These are phyloP conservation scores for Candida ipomoeae DNA, from an alignment of 805 yeast species.

Conservation along the genomic window DNA sequence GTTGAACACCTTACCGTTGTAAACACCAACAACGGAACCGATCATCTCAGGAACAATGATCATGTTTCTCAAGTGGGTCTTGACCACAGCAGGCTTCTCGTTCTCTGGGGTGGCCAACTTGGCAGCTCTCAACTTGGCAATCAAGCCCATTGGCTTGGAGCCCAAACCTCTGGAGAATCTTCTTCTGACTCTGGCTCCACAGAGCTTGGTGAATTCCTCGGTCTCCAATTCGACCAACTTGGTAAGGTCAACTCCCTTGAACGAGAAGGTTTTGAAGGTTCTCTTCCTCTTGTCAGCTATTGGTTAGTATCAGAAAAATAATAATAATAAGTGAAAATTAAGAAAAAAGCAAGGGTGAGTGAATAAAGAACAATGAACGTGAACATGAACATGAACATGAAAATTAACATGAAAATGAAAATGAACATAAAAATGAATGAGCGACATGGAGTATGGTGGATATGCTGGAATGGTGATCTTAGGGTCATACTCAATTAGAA, in stretches of 20 bases:
- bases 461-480: too few relatives aligned
- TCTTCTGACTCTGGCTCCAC: slow-evolving; percentile 99
- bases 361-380: too few relatives aligned
- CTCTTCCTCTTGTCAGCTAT: slow-evolving; percentile 74
- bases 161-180: slow-evolving; percentile 98
- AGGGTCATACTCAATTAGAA: too few relatives aligned
- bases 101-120: slow-evolving; percentile 83
- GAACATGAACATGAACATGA: too few relatives aligned
- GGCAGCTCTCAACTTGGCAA: slow-evolving; percentile 97
- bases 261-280: slow-evolving; percentile 93
- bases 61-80: slow-evolving; percentile 99
- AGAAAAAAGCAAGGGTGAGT: too few relatives aligned
- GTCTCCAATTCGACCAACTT: slow-evolving; percentile 90
- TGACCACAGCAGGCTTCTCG: slow-evolving; percentile 97
- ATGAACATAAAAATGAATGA: too few relatives aligned
- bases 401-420: too few relatives aligned
- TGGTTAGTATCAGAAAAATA: slow-evolving; percentile 6
- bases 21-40: slow-evolving; percentile 96
- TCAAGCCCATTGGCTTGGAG: slow-evolving; percentile 90
- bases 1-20: slow-evolving; percentile 99
- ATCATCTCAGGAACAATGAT: slow-evolving; percentile 99
- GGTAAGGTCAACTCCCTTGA: slow-evolving; percentile 97
- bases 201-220: slow-evolving; percentile 95
- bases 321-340: too few relatives aligned
- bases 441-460: too few relatives aligned